Base-by-base conservation (phyloP, 1,284 basidiomycete species). In the Ceratobasidium sp. region DNA sequence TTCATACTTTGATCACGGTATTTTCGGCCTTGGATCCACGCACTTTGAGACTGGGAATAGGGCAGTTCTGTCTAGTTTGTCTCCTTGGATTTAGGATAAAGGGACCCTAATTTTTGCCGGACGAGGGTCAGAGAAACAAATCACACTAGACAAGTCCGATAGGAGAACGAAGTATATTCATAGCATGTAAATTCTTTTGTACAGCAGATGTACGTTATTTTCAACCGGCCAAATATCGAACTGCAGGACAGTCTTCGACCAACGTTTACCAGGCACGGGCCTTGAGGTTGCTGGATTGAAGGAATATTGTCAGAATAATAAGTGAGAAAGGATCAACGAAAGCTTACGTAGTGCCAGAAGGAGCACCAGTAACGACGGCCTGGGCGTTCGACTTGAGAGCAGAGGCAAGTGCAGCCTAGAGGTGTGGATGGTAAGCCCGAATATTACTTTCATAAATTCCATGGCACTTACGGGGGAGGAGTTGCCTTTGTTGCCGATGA, bases 401-500 rank as follows among this genome's bases (percentile, higher is more conserved):
- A 1, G 20, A 1, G 34, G 40, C 38, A n/a, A 69, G 40, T 17
- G 31, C 35, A 20, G 55, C 49, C 49, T 52, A 27, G 10, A 27
- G 25, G 20, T 25, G 17, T n/a, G 38, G 17, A n/a, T n/a, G n/a
- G n/a, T n/a, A n/a, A n/a, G n/a, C 38, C 22, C 43, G n/a, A 38
- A 29, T 42, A 32, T 57, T 78, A 74, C 84, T 83, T 74, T 81
- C 79, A 73, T 77, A 75, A 40, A 82, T 81, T 71, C 83, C n/a
- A 56, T 40, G 8, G 15, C 1, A 29, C 25, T 4, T 32, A 53
- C 64, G 12, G 68, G 68, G 2, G 13, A 10, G 17, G 42, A 29
- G n/a, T 27, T 38, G 31, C 68, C 68, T 20, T 69, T 22, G 10
- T 38, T 57, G n/a, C 68, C 47, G 8, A 69, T 27, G 47, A 35